Evolutionary conservation across 805 yeast species (phyloP).

Genomic region (Cyberlindnera nakhonratchasimensis): DNA sequence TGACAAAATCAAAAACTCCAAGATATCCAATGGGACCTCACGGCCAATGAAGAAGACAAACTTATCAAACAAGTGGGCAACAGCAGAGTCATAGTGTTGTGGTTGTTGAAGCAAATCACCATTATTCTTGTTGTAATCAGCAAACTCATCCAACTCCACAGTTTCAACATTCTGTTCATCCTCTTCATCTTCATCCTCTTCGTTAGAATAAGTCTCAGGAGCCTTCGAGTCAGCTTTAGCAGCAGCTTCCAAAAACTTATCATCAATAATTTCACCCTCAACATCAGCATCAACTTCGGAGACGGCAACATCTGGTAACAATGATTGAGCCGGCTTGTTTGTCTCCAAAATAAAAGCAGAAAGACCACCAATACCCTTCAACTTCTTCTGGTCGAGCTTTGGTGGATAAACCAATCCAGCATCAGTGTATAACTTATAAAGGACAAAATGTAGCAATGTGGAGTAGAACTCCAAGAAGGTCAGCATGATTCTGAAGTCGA

Average conservation of each 20-base stretch:
- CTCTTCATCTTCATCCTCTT: constrained; percentile 34
- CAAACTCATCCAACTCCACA: constrained; percentile 66
- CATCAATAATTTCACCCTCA: constrained; percentile 34
- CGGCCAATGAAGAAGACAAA: constrained; percentile 88
- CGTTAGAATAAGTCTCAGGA: constrained; percentile 29
- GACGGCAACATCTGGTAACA: constrained; percentile 29
- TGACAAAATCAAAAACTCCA: constrained; percentile 82
- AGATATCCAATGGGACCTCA: constrained; percentile 89
- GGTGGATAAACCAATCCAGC: constrained; percentile 90
- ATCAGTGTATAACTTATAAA: constrained; percentile 82
- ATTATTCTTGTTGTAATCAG: constrained; percentile 54
- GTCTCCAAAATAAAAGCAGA: constrained; percentile 74
- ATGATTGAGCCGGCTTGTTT: constrained; percentile 28
- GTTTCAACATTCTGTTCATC: constrained; percentile 40
- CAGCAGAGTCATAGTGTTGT: constrained; percentile 49
- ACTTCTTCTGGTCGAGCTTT: constrained; percentile 57
- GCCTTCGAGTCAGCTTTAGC: constrained; percentile 36
- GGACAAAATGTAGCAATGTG: constrained; percentile 82
- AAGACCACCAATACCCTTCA: constrained; percentile 88
- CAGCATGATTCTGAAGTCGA: constrained; percentile 95
- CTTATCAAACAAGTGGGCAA: constrained; percentile 64
- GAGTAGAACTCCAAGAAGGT: constrained; percentile 96
- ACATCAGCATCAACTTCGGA: constrained; percentile 27
- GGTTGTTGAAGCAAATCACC: constrained; percentile 78
- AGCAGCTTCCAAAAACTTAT: constrained; percentile 52